Percentiles rank a stretch among this genome's conserved stretches.
phyloP scores from a whole-genome alignment of 2,329 filamentous ascomycete genomes.

The Epichloe scottii region DNA sequence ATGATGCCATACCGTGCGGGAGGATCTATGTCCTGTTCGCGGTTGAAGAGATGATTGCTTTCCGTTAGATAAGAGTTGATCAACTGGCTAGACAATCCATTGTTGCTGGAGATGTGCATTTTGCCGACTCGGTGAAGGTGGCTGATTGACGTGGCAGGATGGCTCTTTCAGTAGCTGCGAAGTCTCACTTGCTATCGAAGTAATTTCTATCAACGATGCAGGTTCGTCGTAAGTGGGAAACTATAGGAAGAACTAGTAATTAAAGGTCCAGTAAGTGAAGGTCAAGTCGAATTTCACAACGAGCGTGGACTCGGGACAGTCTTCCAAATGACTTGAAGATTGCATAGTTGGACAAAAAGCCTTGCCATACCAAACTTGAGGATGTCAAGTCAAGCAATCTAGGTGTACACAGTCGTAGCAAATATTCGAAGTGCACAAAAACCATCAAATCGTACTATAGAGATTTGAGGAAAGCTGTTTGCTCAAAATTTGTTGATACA shows the following conservation, averaged over 20 bases:
- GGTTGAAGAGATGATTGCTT: slow-evolving; percentile 1
- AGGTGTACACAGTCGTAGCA: not conserved
- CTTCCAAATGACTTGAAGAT: not conserved
- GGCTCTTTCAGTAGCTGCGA: not conserved
- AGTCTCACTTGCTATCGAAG: not conserved
- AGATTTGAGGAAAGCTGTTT: not conserved
- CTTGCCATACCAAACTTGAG: not conserved
- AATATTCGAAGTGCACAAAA: not conserved
- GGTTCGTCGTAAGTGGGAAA: not conserved
- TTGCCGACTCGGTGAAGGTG: not conserved
- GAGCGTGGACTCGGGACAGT: not conserved
- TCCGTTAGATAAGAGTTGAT: not conserved
- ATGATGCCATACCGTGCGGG: slow-evolving; percentile 6
- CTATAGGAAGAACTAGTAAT: not conserved
- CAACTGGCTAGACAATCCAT: not conserved
- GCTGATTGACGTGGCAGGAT: not conserved
- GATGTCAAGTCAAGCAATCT: slow-evolving; percentile 1
- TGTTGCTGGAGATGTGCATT: not conserved
- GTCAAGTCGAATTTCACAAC: not conserved
- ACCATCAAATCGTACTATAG: not conserved
- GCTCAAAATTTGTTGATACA: not conserved
- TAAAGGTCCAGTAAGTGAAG: not conserved
- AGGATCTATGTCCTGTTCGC: slow-evolving; percentile 5
- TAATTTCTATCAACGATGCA: not conserved
- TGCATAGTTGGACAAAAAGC: not conserved